These are phyloP conservation scores for Carpinus viminea DNA, from an alignment of 306 rosid species.

Conservation along the genomic window DNA sequence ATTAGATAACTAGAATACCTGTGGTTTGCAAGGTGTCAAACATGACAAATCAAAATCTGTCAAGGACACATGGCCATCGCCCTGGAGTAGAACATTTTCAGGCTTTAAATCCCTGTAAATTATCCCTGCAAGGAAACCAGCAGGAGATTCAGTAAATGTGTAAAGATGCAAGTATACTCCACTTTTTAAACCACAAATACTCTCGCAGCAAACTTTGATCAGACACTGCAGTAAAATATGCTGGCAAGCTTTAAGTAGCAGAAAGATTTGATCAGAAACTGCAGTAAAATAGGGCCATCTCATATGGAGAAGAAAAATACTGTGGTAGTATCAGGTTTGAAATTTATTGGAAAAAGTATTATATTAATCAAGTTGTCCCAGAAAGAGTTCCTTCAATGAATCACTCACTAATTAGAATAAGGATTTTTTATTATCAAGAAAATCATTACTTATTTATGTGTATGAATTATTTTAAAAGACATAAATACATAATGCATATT, in stretches of 20 bases:
- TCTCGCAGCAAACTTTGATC: background rate
- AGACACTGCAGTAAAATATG: background rate
- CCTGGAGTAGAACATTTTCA: constrained; percentile 85
- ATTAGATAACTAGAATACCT: constrained; percentile 45
- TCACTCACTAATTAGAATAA: background rate
- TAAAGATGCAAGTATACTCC: background rate
- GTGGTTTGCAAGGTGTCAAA: constrained; percentile 87
- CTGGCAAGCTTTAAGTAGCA: background rate
- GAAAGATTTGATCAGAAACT: background rate
- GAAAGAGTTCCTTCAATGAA: background rate
- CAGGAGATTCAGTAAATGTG: constrained; percentile 6
- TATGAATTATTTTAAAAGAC: background rate
- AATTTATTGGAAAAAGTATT: background rate
- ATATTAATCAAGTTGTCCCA: background rate
- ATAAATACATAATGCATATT: background rate
- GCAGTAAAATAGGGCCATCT: too few relatives aligned
- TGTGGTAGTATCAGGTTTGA: background rate
- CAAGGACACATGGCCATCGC: constrained; percentile 72
- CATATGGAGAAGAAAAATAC: too few relatives aligned
- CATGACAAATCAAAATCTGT: constrained; percentile 96
- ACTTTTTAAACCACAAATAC: background rate
- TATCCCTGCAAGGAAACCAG: constrained; percentile 55
- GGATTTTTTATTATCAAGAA: background rate
- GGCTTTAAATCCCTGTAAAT: constrained; percentile 97
- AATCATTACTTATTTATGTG: background rate